Evolutionary conservation across 495 filamentous ascomycete genomes (phyloP), one percentile per base, ranked within the genome.

Genomic region (Haplographium delicatum): DNA sequence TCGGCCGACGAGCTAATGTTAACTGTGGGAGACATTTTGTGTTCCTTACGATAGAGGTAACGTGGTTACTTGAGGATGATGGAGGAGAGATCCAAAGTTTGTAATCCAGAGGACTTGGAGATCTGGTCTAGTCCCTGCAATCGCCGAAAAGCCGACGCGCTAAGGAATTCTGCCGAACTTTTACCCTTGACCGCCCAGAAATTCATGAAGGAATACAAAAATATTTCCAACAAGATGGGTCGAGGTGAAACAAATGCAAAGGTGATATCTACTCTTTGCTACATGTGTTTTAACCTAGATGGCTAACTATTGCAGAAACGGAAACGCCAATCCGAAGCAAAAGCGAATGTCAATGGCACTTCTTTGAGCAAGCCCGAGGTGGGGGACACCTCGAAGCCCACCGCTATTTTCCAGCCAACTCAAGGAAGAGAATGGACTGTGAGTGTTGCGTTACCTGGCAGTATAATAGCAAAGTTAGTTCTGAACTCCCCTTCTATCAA

Each of bases 371-470:
- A 13, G 26, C 39, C 44, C 33, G 33, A 23, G 6, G 37, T 28
- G 5, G 50, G 72, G 2, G 70, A 79, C 51, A 83, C 76, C 6
- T 71, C 73, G 4, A 83, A 78, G 51, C 79, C 78, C 26, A 75
- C 79, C 1, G 79, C 76, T 1, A 57, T 79, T 7, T 83, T 80
- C 58, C 56, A 70, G 54, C 68, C 79, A 1, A 66, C 47, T 10
- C 65, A 63, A 50, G 71, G 70, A 23, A 64, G 74, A 49, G 48
- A 60, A 4, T 74, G 72, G 58, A 82, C 80, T 0, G 47, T 83
- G 23, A 82, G 73, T 51, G 62, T 83, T 47, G 80, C 80, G 10
- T 39, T 83, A 18, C 76, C 80, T 5, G 78, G 80, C 5, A 80
- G 76, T 58, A 73, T 82, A 27, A 73, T 83, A 40, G 65, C 68